Percentiles rank a stretch among this genome's conserved stretches.
These are phyloP conservation scores for Suillus discolor DNA, from an alignment of 768 basidiomycete genomes.

Conservation along the genomic window DNA sequence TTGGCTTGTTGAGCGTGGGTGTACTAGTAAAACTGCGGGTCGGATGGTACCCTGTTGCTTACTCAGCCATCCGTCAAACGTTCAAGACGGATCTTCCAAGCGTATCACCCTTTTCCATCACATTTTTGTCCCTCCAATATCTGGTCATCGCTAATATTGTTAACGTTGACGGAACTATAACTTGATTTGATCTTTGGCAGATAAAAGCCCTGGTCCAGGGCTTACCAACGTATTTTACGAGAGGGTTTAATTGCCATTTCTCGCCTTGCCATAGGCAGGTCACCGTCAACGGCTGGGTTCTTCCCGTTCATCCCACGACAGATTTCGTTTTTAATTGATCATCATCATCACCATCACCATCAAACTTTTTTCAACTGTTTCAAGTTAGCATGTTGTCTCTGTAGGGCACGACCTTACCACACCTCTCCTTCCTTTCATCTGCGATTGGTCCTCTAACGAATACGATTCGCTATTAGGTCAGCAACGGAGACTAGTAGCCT, in stretches of 20 bases:
- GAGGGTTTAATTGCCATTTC: constrained; percentile 29
- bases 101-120: background rate
- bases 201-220: background rate
- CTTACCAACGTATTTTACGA: constrained; percentile 24
- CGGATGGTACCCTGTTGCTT: background rate
- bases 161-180: background rate
- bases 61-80: background rate
- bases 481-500: background rate
- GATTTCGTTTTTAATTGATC: constrained; percentile 1
- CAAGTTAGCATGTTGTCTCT: constrained; percentile 38
- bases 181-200: background rate
- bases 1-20: background rate
- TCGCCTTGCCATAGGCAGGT: constrained; percentile 19
- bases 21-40: background rate
- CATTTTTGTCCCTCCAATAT: constrained; percentile 1
- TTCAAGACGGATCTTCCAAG: constrained; percentile 3
- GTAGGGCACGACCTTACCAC: constrained; percentile 29
- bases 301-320: constrained; percentile 11
- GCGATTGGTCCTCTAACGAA: constrained; percentile 14
- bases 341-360: constrained; percentile 1
- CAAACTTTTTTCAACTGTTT: constrained; percentile 23
- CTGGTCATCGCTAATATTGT: background rate
- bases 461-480: constrained; percentile 1
- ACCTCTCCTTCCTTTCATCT: constrained; percentile 1
- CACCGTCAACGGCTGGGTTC: constrained; percentile 10